Evolutionary conservation across 805 yeast species (phyloP), one percentile per base, ranked within the genome.

Genomic region (Starmera quercuum): DNA sequence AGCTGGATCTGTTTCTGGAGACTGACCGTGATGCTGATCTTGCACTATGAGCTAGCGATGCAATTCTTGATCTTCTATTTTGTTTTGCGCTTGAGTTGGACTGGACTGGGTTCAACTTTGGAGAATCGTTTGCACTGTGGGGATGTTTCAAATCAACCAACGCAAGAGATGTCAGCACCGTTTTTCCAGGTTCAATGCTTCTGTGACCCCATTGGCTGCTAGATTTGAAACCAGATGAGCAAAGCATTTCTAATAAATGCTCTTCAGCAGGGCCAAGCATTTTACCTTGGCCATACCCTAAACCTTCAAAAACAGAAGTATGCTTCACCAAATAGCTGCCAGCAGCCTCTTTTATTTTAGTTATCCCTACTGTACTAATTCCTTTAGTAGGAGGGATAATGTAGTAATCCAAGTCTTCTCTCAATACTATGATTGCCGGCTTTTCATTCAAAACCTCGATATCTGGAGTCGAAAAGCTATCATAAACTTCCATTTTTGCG

Each of bases 331-430:
- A 64, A 37, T 68, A 62, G 41, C 78, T 66, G 42, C 95, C 95
- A 9, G 86, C 92, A 39, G 73, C 72, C 31, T 74, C 53, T 55
- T 90, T 90, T 40, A 90, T 63, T 25, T 66, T 64, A 43, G 74
- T 72, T 70, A 87, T 78, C 28, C 78, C 74, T 18, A 74, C 77
- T 16, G 63, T 61, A 31, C 64, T 56, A 25, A 77, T 59, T 2
- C 82, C 80, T 2, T 68, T 57, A 26, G 61, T 59, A 28, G 85
- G 88, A 3, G 96, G 94, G 13, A 92, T 78, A 42, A 94, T 84
- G 57, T 88, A 92, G 59, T 75, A 92, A 54, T 92, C 98, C 45
- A 92, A 68, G 58, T 92, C 98, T 56, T 92, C 98, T 41, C 97
- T 68, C 35, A 92, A 66, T 4, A 90, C 96, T 36, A 92, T 86